phyloP scores from a whole-genome alignment of 2,329 filamentous ascomycete genomes.

The Hirsutella rhossiliensis region DNA sequence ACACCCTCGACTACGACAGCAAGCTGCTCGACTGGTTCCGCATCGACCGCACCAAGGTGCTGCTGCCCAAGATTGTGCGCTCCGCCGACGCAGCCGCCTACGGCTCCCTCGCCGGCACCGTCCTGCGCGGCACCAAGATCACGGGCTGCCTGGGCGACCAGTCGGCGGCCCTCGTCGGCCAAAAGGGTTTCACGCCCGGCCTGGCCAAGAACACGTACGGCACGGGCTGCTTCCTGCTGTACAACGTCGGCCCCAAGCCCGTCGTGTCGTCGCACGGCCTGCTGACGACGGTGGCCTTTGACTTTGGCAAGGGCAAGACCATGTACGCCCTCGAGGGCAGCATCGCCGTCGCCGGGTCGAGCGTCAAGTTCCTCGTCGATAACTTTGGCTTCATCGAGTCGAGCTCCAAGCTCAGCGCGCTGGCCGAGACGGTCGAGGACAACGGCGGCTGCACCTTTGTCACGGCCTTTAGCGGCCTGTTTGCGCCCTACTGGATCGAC shows the following conservation, averaged over 20 bases:
- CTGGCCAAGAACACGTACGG: slow-evolving; percentile 79
- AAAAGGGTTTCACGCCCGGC: slow-evolving; percentile 65
- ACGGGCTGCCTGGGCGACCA: slow-evolving; percentile 74
- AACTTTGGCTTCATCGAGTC: slow-evolving; percentile 43
- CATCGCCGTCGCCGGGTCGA: slow-evolving; percentile 65
- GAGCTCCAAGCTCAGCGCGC: slow-evolving; percentile 29
- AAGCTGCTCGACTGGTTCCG: slow-evolving; percentile 64
- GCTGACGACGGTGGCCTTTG: slow-evolving; percentile 65
- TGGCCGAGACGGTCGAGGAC: slow-evolving; percentile 43
- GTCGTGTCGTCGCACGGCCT: slow-evolving; percentile 70
- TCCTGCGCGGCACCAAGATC: slow-evolving; percentile 56
- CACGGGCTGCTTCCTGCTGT: slow-evolving; percentile 74
- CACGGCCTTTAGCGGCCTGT: slow-evolving; percentile 70
- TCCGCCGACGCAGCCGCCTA: slow-evolving; percentile 61
- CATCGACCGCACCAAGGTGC: slow-evolving; percentile 55
- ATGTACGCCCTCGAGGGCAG: slow-evolving; percentile 69
- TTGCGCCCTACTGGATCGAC: slow-evolving; percentile 78
- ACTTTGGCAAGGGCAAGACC: slow-evolving; percentile 54
- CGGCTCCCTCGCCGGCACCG: slow-evolving; percentile 48
- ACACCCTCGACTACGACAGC: slow-evolving; percentile 63
- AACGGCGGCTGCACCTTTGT: slow-evolving; percentile 69
- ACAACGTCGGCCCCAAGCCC: slow-evolving; percentile 70
- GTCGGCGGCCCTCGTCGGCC: slow-evolving; percentile 68
- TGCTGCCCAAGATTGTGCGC: slow-evolving; percentile 64
- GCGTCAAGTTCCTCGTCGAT: slow-evolving; percentile 55